Base-by-base conservation (phyloP, 2,329 filamentous ascomycete species). In the Tolypocladium pustulatum region DNA sequence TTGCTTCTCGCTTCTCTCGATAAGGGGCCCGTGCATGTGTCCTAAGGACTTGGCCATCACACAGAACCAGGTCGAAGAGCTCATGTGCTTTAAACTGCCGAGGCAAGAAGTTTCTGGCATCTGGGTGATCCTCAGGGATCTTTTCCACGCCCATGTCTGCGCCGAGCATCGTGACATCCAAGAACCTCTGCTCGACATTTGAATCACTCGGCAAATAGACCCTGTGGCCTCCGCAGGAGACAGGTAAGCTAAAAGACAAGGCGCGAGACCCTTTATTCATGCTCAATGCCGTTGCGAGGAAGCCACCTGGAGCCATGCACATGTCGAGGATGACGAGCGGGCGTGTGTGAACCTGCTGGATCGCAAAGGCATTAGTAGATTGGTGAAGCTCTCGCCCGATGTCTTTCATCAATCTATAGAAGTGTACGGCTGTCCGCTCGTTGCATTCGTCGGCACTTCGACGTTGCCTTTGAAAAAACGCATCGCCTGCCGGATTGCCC, bases 271-370 rank as follows among this genome's bases (percentile, higher is more conserved):
- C 38, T 0, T 68, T 73, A 55, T 76, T 78, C 13, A 63, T 60
- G 4, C 65, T 40, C 32, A 81, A 61, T 0, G 73, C 73, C 10
- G 66, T 68, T 0, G 63, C 60, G 3, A 78, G 66, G 61, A 81
- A 85, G 1, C 77, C 81, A 5, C 81, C 81, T 0, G 81, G 81
- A 0, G 81, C 81, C 71, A 80, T 77, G 65, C 81, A 82, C 61
- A 82, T 71, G 61, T 85, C 81, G 1, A 85, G 74, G 25, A 84
- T 41, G 20, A 2, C n/a, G 40, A 10, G 40, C 20, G 20, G 2
- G 5, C 2, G 25, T 32, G 40, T 17, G 38, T 27, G 22, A 4
- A 9, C 30, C 30, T 34, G 17, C 5, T 32, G 38, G 17, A 73
- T 59, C 13, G 54, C 59, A n/a, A 79, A 68, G 17, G 68, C 72